Evolutionary conservation across 1,139 yeast species (phyloP), one percentile per base, ranked within the genome.

Genomic region (Scheffersomyces segobiensis): DNA sequence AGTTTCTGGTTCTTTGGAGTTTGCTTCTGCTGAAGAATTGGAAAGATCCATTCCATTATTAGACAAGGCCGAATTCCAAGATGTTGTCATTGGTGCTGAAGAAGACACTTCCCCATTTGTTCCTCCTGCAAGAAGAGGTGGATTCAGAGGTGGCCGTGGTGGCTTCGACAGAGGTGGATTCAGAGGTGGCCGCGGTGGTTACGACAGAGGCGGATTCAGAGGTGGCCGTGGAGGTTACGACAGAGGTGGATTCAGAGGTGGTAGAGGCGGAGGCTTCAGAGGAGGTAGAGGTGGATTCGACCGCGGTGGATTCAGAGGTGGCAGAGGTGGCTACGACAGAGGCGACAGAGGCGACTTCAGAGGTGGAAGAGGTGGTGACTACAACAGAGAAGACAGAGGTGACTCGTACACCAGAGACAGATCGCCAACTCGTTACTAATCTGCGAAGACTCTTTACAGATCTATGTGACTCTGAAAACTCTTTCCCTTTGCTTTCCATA

Each of bases 101-200:
- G 92, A 87, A 77, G 97, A 91, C 73, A 88, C 89, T 69, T 84
- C 89, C 69, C 93, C 93, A 63, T 89, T 88, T 68, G 83, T 88
- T 65, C 85, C 88, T 57, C 83, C 85, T 62, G 80, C 86, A 63
- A 80, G 87, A 78, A 81, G 86, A 70, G 76, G 81, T 56, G 83
- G 84, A 59, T 80, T 83, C 64, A 74, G 81, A 68, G 82, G 85
- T 62, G 80, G 82, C 56, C 60, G 63, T 54, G 68, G 82, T 59
- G 83, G 82, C 53, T 48, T 48, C 7, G 76, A 78, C 32, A 49
- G 58, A 24, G 65, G 65, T 54, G 58, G 65, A 8, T 58, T 56
- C 57, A 53, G 63, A 49, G 63, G 63, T 46, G 64, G 61, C 52
- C 56, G 65, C 14, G 66, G 66, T 48, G 67, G 68, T 24, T 63